Evolutionary conservation across 1,284 basidiomycete genomes (phyloP).

Genomic region (Exsudoporus floridanus): DNA sequence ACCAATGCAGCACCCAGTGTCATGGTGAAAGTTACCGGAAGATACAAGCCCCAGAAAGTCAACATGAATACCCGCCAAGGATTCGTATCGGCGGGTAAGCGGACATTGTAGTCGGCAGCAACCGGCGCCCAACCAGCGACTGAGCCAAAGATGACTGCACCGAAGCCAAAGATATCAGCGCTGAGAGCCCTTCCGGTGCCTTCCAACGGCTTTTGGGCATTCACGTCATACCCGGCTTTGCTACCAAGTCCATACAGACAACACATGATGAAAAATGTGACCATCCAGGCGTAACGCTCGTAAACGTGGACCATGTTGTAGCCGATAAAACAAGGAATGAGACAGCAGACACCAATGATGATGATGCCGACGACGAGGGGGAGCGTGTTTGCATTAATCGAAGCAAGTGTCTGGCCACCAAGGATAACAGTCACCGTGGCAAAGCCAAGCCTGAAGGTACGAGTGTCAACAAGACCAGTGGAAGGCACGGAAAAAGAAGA

Average conservation of each 20-base stretch:
- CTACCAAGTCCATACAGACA: slow-evolving; percentile 56
- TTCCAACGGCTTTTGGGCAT: slow-evolving; percentile 46
- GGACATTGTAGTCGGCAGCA: slow-evolving; percentile 57
- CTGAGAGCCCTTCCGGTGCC: slow-evolving; percentile 47
- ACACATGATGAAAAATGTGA: slow-evolving; percentile 54
- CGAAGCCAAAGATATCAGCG: slow-evolving; percentile 54
- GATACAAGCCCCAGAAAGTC: slow-evolving; percentile 58
- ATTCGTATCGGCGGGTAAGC: slow-evolving; percentile 46
- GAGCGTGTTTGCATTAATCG: slow-evolving; percentile 41
- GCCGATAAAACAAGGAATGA: slow-evolving; percentile 50
- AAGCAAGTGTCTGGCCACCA: slow-evolving; percentile 49
- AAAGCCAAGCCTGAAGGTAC: slow-evolving; percentile 43
- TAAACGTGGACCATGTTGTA: slow-evolving; percentile 57
- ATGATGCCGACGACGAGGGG: slow-evolving; percentile 47
- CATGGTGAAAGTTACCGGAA: slow-evolving; percentile 54
- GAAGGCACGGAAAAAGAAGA: background rate
- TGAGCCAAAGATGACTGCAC: slow-evolving; percentile 58
- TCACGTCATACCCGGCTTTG: slow-evolving; percentile 49
- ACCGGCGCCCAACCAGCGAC: slow-evolving; percentile 51
- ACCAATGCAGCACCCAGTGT: slow-evolving; percentile 56
- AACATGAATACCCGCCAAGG: slow-evolving; percentile 51
- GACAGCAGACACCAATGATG: slow-evolving; percentile 43
- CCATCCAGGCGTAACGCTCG: slow-evolving; percentile 64
- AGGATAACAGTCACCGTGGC: slow-evolving; percentile 47
- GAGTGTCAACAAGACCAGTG: background rate